A percentile compares a stretch with the other conserved stretches of the same genome.
These are phyloP conservation scores for Xylona heveae DNA, from an alignment of 495 filamentous ascomycete genomes.

Conservation along the genomic window DNA sequence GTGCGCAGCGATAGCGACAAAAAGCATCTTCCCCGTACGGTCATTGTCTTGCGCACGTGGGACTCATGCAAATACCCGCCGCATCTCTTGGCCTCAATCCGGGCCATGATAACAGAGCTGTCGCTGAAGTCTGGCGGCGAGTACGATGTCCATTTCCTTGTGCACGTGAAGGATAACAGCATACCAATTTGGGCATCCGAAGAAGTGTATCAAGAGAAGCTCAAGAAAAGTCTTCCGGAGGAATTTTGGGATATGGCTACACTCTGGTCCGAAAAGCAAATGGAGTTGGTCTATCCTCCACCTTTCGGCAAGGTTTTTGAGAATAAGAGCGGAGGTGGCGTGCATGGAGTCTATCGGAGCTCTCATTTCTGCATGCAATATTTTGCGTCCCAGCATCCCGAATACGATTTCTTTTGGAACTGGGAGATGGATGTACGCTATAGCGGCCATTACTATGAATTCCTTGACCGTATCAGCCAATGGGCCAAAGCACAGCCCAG, in stretches of 20 bases:
- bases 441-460: constrained; percentile 21
- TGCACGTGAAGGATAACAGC: constrained; percentile 20
- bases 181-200: constrained; percentile 21
- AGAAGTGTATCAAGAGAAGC: constrained; percentile 15
- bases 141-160: constrained; percentile 20
- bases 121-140: constrained; percentile 20
- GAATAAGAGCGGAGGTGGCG: constrained; percentile 12
- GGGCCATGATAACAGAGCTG: constrained; percentile 22
- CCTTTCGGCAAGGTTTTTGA: constrained; percentile 19
- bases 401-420: constrained; percentile 24
- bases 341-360: constrained; percentile 19
- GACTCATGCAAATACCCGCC: constrained; percentile 16
- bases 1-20: no score
- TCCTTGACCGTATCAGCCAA: constrained; percentile 14
- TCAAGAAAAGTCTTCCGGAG: constrained; percentile 16
- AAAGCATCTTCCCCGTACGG: constrained; percentile 15
- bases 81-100: constrained; percentile 15
- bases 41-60: constrained; percentile 19
- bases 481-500: constrained; percentile 20
- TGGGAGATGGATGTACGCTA: constrained; percentile 23
- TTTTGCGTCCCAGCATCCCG: constrained; percentile 18
- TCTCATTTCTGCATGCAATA: constrained; percentile 20
- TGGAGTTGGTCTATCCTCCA: constrained; percentile 19
- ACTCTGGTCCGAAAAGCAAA: constrained; percentile 20
- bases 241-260: constrained; percentile 23